Base-by-base conservation (phyloP, 305 asterid species). In the Andrographis paniculata region DNA sequence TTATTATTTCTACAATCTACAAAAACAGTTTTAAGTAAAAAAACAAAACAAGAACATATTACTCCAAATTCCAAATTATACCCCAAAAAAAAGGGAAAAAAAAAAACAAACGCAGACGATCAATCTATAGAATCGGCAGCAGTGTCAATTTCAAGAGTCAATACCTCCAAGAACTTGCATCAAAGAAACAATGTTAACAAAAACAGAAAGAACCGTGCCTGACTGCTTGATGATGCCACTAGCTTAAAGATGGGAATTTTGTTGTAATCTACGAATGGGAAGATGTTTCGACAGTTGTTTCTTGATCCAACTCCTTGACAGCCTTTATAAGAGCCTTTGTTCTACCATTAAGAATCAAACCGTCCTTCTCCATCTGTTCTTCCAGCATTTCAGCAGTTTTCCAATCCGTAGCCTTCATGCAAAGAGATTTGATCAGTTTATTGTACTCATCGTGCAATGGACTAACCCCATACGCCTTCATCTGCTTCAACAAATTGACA, bases 381-480 rank as follows among this genome's bases (percentile, higher is more conserved):
- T 67, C 52, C 63, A 85, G 63, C 63, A 74, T 80, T 49, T 69
- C 85, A n/a, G 96, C 87, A 27, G 77, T 67, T 58, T 70, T 76
- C 98, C 93, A 82, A 57, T 85, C 95, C 39, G 78, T 65, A 62
- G 79, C 84, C 74, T 83, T 82, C 3, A 77, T 47, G 79, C 96
- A 89, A 57, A 89, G 88, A 46, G 94, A 78, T 65, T 78, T 79
- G 45, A 89, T 86, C 65, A 89, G 68, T 54, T 80, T 82, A 66
- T 80, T 78, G 62, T 78, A 89, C 74, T 85, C 98, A 21, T 78
- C 87, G 5, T 72, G 92, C 53, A 42, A 71, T 3, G 96, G 82
- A 28, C 48, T 54, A 46, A 89, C 70, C 11, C 96, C 88, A 20
- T 64, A 61, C 50, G 67, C 59, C 68, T 75, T 76, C 98, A 82